Evolutionary conservation across 257 asterid genomes (phyloP).

Genomic region (Nicotiana paniculata): DNA sequence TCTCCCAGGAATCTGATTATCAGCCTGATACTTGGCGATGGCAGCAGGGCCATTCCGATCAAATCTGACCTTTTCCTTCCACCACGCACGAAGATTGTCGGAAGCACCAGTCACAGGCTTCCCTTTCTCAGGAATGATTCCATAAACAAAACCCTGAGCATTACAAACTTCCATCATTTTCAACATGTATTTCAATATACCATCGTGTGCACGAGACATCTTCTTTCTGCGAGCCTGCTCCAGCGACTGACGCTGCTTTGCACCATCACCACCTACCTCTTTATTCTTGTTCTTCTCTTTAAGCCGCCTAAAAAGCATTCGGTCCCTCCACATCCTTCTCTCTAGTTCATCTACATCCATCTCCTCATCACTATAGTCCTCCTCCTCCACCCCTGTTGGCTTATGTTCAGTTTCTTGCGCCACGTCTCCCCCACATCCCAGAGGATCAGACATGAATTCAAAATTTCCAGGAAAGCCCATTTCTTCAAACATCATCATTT

Average conservation of each 20-base stretch:
- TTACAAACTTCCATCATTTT: slow-evolving; percentile 64
- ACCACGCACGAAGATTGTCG: slow-evolving; percentile 58
- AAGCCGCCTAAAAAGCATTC: slow-evolving; percentile 38
- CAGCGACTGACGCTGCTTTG: slow-evolving; percentile 40
- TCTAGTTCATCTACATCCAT: slow-evolving; percentile 48
- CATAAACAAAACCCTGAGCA: slow-evolving; percentile 64
- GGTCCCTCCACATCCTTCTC: slow-evolving; percentile 50
- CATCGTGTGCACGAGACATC: slow-evolving; percentile 65
- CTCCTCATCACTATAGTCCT: slow-evolving; percentile 50
- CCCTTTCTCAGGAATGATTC: slow-evolving; percentile 64
- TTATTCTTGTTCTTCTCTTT: slow-evolving; percentile 43
- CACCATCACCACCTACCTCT: slow-evolving; percentile 22
- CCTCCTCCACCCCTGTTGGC: slow-evolving; percentile 28
- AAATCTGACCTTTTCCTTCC: slow-evolving; percentile 64
- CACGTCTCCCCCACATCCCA: slow-evolving; percentile 25
- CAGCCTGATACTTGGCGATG: slow-evolving; percentile 35
- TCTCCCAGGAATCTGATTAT: slow-evolving; percentile 27
- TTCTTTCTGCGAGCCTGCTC: slow-evolving; percentile 65
- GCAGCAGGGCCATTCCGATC: slow-evolving; percentile 62
- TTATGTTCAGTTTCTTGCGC: slow-evolving; percentile 21
- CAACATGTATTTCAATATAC: slow-evolving; percentile 56
- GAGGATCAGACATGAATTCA: slow-evolving; percentile 28
- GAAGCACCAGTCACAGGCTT: slow-evolving; percentile 61
- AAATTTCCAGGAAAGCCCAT: slow-evolving; percentile 43
- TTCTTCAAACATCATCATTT: slow-evolving; percentile 46